These are phyloP conservation scores for Sutorius eximius DNA, from an alignment of 1,284 basidiomycete species.

Conservation along the genomic window DNA sequence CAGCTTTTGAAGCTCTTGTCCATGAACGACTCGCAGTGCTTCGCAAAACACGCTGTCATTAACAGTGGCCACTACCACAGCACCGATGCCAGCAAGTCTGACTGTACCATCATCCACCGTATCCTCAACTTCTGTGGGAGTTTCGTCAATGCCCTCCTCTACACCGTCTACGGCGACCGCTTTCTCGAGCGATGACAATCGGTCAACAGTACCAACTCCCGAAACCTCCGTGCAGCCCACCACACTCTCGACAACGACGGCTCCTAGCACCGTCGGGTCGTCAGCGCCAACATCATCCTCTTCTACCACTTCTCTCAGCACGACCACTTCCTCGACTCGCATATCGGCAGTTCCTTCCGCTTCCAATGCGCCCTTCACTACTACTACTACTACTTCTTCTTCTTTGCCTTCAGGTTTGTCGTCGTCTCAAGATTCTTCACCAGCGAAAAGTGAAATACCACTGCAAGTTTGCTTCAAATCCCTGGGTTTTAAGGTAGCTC, in stretches of 20 bases:
- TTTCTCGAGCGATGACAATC: conserved; percentile 8
- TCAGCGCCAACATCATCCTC: conserved; percentile 5
- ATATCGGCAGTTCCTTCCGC: not conserved
- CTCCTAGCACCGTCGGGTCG: conserved; percentile 4
- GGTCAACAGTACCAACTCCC: conserved; percentile 8
- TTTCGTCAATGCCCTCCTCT: conserved; percentile 14
- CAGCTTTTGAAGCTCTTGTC: conserved; percentile 3
- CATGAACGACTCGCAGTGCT: conserved; percentile 20
- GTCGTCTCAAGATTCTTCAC: conserved; percentile 19
- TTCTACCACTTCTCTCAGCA: conserved; percentile 8
- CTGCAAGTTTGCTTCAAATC: conserved; percentile 23
- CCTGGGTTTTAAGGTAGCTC: conserved; percentile 13
- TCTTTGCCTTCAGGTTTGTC: conserved; percentile 19
- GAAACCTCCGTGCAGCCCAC: conserved; percentile 9
- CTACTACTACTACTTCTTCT: conserved; percentile 11
- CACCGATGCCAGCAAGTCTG: conserved; percentile 5
- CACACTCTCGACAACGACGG: conserved; percentile 7
- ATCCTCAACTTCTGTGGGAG: conserved; percentile 4
- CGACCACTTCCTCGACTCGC: conserved; percentile 8
- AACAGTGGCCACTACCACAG: conserved; percentile 6
- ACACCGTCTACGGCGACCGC: not conserved
- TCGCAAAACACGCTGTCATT: conserved; percentile 14
- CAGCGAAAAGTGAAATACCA: conserved; percentile 19
- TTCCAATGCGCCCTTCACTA: conserved; percentile 7
- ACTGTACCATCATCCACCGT: conserved; percentile 7